A percentile compares a stretch with the other conserved stretches of the same genome.
Conservation (phyloP, 257 asterid species). For the Perilla frutescens region DNA sequence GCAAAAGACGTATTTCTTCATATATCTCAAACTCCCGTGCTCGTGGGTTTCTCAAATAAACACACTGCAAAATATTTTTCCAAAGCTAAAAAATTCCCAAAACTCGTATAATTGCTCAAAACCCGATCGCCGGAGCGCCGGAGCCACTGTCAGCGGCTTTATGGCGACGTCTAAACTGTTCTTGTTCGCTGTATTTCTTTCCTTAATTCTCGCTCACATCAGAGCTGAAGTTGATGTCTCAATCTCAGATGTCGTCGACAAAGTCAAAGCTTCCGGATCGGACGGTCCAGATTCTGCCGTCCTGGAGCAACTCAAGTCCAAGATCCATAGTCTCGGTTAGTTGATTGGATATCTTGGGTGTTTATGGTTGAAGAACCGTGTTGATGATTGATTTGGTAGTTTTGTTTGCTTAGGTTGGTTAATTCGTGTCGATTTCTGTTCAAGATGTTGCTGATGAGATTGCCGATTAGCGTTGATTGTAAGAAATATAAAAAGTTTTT, state of each 20-base stretch:
- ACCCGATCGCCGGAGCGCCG: conserved; percentile 49
- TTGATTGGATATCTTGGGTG: conserved; percentile 27
- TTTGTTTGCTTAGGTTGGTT: conserved; percentile 19
- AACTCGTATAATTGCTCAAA: conserved; percentile 1
- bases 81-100: neutral
- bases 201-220: conserved; percentile 44
- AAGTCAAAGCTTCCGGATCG: conserved; percentile 49
- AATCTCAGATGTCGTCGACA: conserved; percentile 42
- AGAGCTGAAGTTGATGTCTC: conserved; percentile 51
- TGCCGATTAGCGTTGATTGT: neutral
- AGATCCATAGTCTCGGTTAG: conserved; percentile 78
- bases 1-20: neutral
- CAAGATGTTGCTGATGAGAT: conserved; percentile 16
- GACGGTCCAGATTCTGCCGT: conserved; percentile 49
- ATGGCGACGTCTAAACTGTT: conserved; percentile 51
- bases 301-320: conserved; percentile 57
- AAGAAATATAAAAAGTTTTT: neutral
- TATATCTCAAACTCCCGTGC: conserved; percentile 12
- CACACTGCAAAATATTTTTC: neutral
- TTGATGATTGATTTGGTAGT: conserved; percentile 9
- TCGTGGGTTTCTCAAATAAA: conserved; percentile 37
- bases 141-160: conserved; percentile 46
- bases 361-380: conserved; percentile 10
- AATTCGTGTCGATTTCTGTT: conserved; percentile 13
- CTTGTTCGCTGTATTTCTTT: conserved; percentile 36